phyloP scores from a whole-genome alignment of 2,329 filamentous ascomycete species.

The Ophiobolus disseminans region DNA sequence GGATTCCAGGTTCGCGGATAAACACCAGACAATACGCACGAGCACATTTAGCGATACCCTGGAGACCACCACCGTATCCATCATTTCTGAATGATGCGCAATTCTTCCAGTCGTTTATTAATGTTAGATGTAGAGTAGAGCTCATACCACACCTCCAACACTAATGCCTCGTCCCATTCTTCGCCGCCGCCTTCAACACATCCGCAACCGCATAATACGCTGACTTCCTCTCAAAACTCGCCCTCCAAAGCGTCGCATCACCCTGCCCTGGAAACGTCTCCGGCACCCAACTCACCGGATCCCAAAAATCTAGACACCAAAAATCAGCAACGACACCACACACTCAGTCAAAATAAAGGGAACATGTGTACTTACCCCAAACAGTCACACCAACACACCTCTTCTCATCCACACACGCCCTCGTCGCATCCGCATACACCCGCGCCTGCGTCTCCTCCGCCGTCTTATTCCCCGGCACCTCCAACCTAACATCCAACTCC shows the following conservation, averaged over 20 bases:
- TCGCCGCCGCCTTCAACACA: constrained; percentile 24
- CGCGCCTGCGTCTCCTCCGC: constrained; percentile 56
- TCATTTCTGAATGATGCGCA: background rate
- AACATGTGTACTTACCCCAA: too few relatives aligned
- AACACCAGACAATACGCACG: too few relatives aligned
- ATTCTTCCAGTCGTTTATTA: too few relatives aligned
- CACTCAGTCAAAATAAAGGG: too few relatives aligned
- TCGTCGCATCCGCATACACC: constrained; percentile 53
- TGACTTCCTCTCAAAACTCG: constrained; percentile 39
- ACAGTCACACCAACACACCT: constrained; percentile 51
- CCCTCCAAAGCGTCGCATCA: constrained; percentile 41
- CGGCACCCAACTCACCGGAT: constrained; percentile 50
- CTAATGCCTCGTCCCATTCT: constrained; percentile 3
- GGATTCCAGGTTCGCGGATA: constrained; percentile 13
- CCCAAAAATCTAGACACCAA: too few relatives aligned
- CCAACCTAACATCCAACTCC: constrained; percentile 65
- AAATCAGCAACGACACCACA: too few relatives aligned
- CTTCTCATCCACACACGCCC: constrained; percentile 46
- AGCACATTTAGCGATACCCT: too few relatives aligned
- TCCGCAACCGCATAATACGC: constrained; percentile 45
- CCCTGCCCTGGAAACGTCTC: constrained; percentile 47
- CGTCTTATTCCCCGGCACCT: constrained; percentile 54
- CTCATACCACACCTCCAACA: too few relatives aligned
- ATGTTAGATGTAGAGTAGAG: too few relatives aligned
- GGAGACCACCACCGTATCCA: too few relatives aligned